Evolutionary conservation across 2,329 filamentous ascomycete genomes (phyloP).

Genomic region (Diaporthe vexans): DNA sequence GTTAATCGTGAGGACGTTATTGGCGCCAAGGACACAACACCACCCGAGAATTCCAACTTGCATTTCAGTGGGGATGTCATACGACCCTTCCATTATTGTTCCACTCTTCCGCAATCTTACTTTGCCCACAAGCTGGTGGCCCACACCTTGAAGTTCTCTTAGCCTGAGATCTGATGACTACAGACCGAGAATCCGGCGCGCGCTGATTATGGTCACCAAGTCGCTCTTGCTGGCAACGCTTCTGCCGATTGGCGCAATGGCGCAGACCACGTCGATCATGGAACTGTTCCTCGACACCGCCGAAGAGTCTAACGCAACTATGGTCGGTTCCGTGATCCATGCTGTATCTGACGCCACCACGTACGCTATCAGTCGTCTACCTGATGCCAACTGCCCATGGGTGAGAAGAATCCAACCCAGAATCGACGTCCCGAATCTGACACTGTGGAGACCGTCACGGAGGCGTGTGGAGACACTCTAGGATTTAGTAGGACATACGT

Average conservation of each 20-base stretch:
- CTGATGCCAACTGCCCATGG: neutral
- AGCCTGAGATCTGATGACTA: neutral
- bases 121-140: neutral
- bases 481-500: neutral
- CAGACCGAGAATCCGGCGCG: neutral
- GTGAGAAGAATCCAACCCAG: neutral
- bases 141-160: neutral
- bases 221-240: neutral
- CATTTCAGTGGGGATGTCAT: neutral
- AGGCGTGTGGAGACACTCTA: neutral
- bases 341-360: conserved; percentile 17
- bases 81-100: neutral
- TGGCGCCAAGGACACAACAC: neutral
- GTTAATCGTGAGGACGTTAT: too few relatives aligned
- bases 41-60: neutral
- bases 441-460: neutral
- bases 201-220: neutral
- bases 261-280: conserved; percentile 32
- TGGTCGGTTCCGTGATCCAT: conserved; percentile 26
- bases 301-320: conserved; percentile 6
- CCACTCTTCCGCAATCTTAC: neutral
- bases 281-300: conserved; percentile 28
- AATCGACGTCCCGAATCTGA: neutral
- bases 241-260: neutral
- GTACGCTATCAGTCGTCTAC: conserved; percentile 18